phyloP scores from a whole-genome alignment of 2,329 filamentous ascomycete species.

The Ophiostoma triangulosporum region DNA sequence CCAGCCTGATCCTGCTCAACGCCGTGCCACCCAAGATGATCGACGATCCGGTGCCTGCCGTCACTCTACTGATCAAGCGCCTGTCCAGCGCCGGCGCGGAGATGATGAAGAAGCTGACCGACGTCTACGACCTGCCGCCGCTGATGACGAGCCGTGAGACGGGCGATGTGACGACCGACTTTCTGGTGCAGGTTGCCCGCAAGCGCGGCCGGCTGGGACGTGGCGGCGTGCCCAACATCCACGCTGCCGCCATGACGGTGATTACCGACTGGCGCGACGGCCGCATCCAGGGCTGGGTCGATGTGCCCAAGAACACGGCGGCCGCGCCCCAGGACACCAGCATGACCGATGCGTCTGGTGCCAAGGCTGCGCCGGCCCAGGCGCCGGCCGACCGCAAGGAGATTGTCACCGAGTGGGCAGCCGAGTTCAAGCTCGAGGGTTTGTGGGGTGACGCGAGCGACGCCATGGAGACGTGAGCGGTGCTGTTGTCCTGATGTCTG shows the following conservation, averaged over 20 bases:
- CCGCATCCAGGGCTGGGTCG: slow-evolving; percentile 83
- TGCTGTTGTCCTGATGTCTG: not conserved
- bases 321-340: slow-evolving; percentile 21
- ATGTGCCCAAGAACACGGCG: slow-evolving; percentile 57
- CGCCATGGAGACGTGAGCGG: slow-evolving; percentile 36
- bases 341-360: not conserved
- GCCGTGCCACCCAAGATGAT: slow-evolving; percentile 90
- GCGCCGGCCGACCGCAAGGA: slow-evolving; percentile 55
- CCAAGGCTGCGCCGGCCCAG: slow-evolving; percentile 17
- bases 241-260: slow-evolving; percentile 79
- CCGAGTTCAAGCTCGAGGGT: slow-evolving; percentile 89
- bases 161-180: slow-evolving; percentile 74
- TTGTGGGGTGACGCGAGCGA: slow-evolving; percentile 60
- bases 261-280: slow-evolving; percentile 96
- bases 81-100: slow-evolving; percentile 48
- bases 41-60: slow-evolving; percentile 78
- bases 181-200: slow-evolving; percentile 85
- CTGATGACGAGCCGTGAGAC: slow-evolving; percentile 48
- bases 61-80: slow-evolving; percentile 69
- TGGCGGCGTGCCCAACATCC: slow-evolving; percentile 80
- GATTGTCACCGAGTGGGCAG: slow-evolving; percentile 84
- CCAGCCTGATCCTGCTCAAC: slow-evolving; percentile 76
- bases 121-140: slow-evolving; percentile 73
- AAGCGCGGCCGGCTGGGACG: slow-evolving; percentile 81
- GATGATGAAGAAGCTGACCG: slow-evolving; percentile 53